Conservation (phyloP, 495 filamentous ascomycete species). For the Umbilicaria muhlenbergii region DNA sequence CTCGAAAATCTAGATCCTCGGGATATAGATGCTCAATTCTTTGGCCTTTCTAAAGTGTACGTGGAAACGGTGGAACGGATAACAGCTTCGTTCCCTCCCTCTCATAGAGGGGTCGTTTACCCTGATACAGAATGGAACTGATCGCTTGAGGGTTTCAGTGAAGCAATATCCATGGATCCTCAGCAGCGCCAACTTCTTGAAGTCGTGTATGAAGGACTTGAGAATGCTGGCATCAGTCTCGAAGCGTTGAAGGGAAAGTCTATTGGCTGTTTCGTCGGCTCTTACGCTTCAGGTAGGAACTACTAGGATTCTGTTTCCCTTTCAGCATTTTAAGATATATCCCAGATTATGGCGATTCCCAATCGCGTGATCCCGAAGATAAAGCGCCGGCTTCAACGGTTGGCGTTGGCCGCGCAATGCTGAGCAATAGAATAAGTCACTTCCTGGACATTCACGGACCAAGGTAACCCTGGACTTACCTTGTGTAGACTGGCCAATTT, state of each 20-base stretch:
- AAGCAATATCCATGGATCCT: conserved; percentile 39
- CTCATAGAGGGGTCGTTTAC: no score
- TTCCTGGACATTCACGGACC: conserved; percentile 20
- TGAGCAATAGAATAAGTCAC: conserved; percentile 18
- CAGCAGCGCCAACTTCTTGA: conserved; percentile 42
- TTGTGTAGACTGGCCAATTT: no score
- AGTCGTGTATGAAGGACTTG: conserved; percentile 25
- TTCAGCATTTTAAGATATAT: no score
- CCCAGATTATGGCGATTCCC: conserved; percentile 17
- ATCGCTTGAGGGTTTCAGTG: no score
- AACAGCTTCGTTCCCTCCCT: no score
- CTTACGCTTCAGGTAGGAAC: neutral
- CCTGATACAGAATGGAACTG: no score
- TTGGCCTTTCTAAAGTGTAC: no score
- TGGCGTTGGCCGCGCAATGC: conserved; percentile 14
- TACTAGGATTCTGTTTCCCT: no score
- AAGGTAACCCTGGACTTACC: no score
- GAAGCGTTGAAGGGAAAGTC: conserved; percentile 2
- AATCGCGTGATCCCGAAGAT: conserved; percentile 18
- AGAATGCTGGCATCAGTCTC: conserved; percentile 12
- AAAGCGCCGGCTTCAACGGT: conserved; percentile 6
- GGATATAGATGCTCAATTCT: conserved; percentile 24
- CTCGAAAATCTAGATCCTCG: conserved; percentile 22
- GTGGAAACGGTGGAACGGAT: no score
- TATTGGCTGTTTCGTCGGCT: conserved; percentile 9